Evolutionary conservation across 805 yeast species (phyloP).

Genomic region (Candida tibetensis): DNA sequence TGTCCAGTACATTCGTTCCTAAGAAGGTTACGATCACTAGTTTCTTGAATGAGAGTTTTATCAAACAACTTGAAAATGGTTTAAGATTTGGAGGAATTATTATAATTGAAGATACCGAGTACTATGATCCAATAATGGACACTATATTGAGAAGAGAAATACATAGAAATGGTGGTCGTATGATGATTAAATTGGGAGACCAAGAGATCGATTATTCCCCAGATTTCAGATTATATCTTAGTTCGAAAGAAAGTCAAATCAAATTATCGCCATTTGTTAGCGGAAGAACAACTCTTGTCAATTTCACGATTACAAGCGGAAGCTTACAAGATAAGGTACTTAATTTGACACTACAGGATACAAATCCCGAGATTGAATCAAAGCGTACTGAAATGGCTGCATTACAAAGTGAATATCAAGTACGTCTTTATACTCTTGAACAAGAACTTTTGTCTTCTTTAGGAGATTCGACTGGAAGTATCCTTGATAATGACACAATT

Average conservation of each 20-base stretch:
- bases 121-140: conserved; percentile 70
- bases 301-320: conserved; percentile 69
- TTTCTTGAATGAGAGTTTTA: conserved; percentile 65
- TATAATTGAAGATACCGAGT: conserved; percentile 75
- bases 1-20: conserved; percentile 29
- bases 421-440: conserved; percentile 55
- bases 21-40: conserved; percentile 55
- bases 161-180: conserved; percentile 66
- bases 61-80: conserved; percentile 73
- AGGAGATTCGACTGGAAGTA: conserved; percentile 53
- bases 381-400: conserved; percentile 53
- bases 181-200: conserved; percentile 56
- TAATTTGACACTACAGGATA: conserved; percentile 50
- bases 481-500: conserved; percentile 66
- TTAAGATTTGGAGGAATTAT: conserved; percentile 78
- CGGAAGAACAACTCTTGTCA: conserved; percentile 60
- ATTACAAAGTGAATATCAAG: conserved; percentile 58
- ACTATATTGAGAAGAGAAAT: conserved; percentile 62
- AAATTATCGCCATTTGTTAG: conserved; percentile 52
- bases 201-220: conserved; percentile 65
- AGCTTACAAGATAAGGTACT: conserved; percentile 63
- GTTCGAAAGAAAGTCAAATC: conserved; percentile 56
- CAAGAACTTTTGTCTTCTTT: conserved; percentile 54
- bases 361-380: conserved; percentile 64
- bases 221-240: conserved; percentile 57